Evolutionary conservation across 2,329 filamentous ascomycete genomes (phyloP).

Genomic region (Penicillium sumatraense): DNA sequence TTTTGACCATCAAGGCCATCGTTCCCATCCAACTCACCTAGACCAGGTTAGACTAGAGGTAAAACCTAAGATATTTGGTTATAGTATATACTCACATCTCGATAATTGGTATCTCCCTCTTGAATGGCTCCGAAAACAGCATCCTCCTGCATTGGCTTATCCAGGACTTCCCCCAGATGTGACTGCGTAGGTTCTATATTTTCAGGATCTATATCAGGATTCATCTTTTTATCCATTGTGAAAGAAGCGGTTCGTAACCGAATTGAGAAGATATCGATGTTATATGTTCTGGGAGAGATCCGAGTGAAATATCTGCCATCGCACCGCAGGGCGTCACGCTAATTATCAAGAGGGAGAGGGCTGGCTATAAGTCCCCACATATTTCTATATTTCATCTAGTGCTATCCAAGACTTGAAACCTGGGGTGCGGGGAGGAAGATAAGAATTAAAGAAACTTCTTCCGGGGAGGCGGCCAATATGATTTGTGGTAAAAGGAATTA

Average conservation of each 20-base stretch:
- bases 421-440: neutral
- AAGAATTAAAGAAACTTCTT: neutral
- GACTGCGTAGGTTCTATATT: neutral
- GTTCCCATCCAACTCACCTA: constrained; percentile 11
- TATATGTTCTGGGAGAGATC: no score
- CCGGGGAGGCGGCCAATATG: neutral
- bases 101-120: constrained; percentile 6
- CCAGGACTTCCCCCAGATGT: neutral
- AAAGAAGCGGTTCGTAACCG: neutral
- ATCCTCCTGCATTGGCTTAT: constrained; percentile 1
- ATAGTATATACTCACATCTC: neutral
- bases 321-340: neutral
- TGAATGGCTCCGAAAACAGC: constrained; percentile 5
- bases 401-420: neutral
- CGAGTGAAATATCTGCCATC: neutral
- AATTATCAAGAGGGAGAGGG: no score
- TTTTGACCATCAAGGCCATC: constrained; percentile 9
- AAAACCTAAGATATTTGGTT: neutral
- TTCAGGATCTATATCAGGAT: neutral
- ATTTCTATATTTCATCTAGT: neutral
- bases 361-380: neutral
- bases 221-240: neutral
- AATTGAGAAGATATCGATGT: neutral
- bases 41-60: neutral
- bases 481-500: neutral